Percentiles rank a stretch among this genome's conserved stretches.
Conservation (phyloP, 495 filamentous ascomycete species). For the Podospora fimiseda region DNA sequence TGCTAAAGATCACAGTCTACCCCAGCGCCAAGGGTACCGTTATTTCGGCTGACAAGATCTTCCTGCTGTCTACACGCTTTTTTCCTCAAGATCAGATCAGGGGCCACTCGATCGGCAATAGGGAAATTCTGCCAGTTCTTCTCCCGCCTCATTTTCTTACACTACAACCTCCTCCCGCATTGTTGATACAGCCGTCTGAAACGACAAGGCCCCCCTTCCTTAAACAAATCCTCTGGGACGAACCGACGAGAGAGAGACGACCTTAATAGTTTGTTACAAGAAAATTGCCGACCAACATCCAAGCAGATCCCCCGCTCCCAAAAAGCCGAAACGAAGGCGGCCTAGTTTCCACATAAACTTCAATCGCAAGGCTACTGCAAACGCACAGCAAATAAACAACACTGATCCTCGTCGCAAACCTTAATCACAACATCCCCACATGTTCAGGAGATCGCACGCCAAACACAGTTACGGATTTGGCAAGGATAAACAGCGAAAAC, state of each 20-base stretch:
- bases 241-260: conserved; percentile 12
- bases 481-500: conserved; percentile 29
- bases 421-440: conserved; percentile 27
- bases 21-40: background rate
- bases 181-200: conserved; percentile 35
- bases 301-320: conserved; percentile 24
- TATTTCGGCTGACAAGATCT: conserved; percentile 3
- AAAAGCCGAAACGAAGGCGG: conserved; percentile 12
- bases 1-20: background rate
- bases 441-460: conserved; percentile 40
- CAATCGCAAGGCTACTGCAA: conserved; percentile 4
- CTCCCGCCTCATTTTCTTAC: conserved; percentile 17
- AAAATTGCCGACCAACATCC: conserved; percentile 15
- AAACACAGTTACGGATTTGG: conserved; percentile 31
- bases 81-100: background rate
- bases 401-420: conserved; percentile 9
- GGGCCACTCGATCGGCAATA: too few species aligned
- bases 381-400: background rate
- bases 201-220: conserved; percentile 17
- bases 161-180: conserved; percentile 24
- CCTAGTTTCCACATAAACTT: conserved; percentile 4
- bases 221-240: background rate
- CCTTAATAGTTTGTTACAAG: conserved; percentile 16
- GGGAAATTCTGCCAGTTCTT: conserved; percentile 8
- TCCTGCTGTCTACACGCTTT: background rate